Evolutionary conservation across 768 basidiomycete genomes (phyloP).

Genomic region (Suillus hirtellus): DNA sequence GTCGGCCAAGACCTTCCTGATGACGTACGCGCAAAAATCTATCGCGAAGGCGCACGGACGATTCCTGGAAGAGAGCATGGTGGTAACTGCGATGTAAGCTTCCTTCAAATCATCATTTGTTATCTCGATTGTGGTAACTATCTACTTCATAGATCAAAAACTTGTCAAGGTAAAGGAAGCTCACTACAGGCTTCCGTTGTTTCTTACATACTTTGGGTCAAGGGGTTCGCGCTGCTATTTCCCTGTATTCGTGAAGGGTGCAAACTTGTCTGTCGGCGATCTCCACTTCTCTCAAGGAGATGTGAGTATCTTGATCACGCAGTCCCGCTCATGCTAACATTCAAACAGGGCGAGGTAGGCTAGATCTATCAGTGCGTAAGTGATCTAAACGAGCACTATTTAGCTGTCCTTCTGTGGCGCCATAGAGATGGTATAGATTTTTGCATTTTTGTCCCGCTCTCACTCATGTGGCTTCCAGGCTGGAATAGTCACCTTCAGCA

Average conservation of each 20-base stretch:
- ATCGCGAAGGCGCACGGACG: slow-evolving; percentile 68
- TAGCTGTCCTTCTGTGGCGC: slow-evolving; percentile 76
- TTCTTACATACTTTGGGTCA: neutral
- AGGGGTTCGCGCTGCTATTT: slow-evolving; percentile 74
- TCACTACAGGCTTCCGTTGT: neutral
- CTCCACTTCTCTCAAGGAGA: slow-evolving; percentile 82
- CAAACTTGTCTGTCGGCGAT: slow-evolving; percentile 77
- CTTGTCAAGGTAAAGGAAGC: slow-evolving; percentile 49
- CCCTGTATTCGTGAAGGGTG: slow-evolving; percentile 76
- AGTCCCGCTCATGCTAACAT: slow-evolving; percentile 9
- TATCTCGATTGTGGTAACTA: neutral
- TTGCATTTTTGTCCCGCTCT: neutral
- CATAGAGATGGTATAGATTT: slow-evolving; percentile 63
- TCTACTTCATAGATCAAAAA: slow-evolving; percentile 62
- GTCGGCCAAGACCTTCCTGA: slow-evolving; percentile 63
- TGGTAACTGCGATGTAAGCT: slow-evolving; percentile 68
- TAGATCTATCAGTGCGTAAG: neutral
- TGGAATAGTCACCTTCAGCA: slow-evolving; percentile 70
- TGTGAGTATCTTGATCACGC: slow-evolving; percentile 31
- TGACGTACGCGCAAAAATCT: slow-evolving; percentile 53
- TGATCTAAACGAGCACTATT: neutral
- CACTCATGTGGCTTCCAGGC: slow-evolving; percentile 38
- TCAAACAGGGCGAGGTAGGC: slow-evolving; percentile 54
- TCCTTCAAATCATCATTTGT: neutral
- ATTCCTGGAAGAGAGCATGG: slow-evolving; percentile 80